Base-by-base conservation (phyloP, 345 rosid genomes). In the Reutealis trisperma region DNA sequence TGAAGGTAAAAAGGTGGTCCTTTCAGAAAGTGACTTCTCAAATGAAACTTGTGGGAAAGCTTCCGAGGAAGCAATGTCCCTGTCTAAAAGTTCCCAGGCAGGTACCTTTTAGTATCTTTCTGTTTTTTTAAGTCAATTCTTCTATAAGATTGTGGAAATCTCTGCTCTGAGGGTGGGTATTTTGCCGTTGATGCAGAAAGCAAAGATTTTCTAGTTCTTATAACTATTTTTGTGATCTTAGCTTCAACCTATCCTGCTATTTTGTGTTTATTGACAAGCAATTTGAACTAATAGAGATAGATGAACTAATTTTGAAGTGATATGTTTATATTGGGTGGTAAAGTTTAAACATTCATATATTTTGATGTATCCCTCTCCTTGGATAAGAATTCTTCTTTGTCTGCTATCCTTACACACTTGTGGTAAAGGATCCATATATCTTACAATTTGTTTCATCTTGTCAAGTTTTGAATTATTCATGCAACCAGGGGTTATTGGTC, bases 21-120 rank as follows among this genome's bases (percentile, higher is more conserved):
- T 63, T 70, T 76, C 71, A 34, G 49, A 81, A 54, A 85, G 76
- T 62, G 84, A 62, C 79, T 77, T 60, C n/a, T 71, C 66, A 64
- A 70, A 64, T 44, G 83, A 77, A 57, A 73, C 76, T 30, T 32
- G 47, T 70, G 59, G 73, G 63, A 74, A 75, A 67, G n/a, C 78
- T 71, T 72, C 76, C 9, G 82, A 82, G 60, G 85, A 78, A 83
- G 81, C 42, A 72, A 83, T 78, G 54, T 67, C 89, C 72, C 41
- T 76, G 22, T 10, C 81, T 60, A 79, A 82, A 76, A 70, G 78
- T 75, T 73, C 76, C 30, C 76, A 86, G 89, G 90, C 90, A 90
- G 97, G 96, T 92, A 88, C 72, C 75, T 54, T 70, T 54, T 75
- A 19, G 45, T 21, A 11, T 55, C 71, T 24, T 11, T 42, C 76